Conservation (phyloP, 2,329 filamentous ascomycete genomes). For the Pestalotiopsis sp. region DNA sequence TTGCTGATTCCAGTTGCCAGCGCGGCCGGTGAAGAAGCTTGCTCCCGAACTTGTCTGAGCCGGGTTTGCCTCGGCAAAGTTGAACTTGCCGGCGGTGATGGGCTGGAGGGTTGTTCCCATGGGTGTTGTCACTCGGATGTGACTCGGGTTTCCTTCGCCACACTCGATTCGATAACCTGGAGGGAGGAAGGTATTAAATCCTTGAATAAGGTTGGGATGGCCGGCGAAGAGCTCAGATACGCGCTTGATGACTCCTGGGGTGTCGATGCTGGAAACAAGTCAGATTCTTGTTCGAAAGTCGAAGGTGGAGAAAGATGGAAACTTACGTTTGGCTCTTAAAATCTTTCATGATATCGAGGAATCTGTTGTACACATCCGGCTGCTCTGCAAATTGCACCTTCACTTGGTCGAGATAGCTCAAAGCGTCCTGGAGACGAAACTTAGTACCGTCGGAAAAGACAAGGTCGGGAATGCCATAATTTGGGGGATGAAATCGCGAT, state of each 20-base stretch:
- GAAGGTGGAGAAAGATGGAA: not conserved
- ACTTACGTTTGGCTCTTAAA: conserved; percentile 96
- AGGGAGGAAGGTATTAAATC: conserved; percentile 96
- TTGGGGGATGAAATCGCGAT: no score
- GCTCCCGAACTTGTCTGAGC: conserved; percentile 39
- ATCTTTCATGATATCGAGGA: conserved; percentile 99
- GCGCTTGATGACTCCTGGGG: conserved; percentile 93
- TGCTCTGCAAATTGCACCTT: conserved; percentile 98
- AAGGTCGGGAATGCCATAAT: no score
- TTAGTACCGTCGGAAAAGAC: no score
- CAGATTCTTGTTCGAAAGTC: conserved; percentile 20
- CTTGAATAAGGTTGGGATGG: conserved; percentile 92
- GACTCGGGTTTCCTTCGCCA: conserved; percentile 88
- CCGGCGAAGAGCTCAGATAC: conserved; percentile 96
- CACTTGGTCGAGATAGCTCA: conserved; percentile 97
- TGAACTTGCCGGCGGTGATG: conserved; percentile 62
- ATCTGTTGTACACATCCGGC: conserved; percentile 95
- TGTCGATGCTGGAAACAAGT: conserved; percentile 73
- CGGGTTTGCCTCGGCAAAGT: conserved; percentile 44
- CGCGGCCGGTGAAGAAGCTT: conserved; percentile 50
- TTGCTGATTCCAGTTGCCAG: conserved; percentile 56
- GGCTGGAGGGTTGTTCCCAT: conserved; percentile 96
- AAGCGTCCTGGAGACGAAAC: conserved; percentile 57
- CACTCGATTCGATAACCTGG: conserved; percentile 97
- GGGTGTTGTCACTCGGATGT: conserved; percentile 93